Percentiles rank a stretch among this genome's conserved stretches.
phyloP scores from a whole-genome alignment of 306 rosid species.

The Hylodesmum podocarpum region DNA sequence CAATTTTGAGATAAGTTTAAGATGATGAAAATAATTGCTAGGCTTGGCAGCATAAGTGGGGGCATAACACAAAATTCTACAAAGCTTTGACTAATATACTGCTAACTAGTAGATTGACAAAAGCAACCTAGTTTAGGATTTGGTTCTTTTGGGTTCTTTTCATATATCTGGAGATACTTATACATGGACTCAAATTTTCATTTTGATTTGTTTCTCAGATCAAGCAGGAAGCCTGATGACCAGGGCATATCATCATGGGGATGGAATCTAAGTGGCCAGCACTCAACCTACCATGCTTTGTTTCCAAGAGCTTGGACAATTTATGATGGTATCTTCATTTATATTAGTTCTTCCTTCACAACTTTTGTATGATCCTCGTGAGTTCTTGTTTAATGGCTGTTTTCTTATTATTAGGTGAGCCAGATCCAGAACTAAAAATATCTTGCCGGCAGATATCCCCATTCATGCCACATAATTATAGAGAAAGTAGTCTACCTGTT shows the following conservation, averaged over 20 bases:
- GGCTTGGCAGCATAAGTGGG: slow-evolving; percentile 16
- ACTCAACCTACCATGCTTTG: slow-evolving; percentile 97
- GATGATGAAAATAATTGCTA: background rate
- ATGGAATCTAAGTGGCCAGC: slow-evolving; percentile 95
- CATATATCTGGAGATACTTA: slow-evolving; percentile 8
- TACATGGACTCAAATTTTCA: slow-evolving; percentile 12
- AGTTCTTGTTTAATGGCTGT: slow-evolving; percentile 22
- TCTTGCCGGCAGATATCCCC: slow-evolving; percentile 99
- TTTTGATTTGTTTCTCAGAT: slow-evolving; percentile 24
- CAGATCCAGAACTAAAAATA: slow-evolving; percentile 92
- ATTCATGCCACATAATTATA: slow-evolving; percentile 89
- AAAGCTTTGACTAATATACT: background rate
- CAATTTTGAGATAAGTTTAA: background rate
- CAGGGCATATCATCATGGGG: slow-evolving; percentile 98
- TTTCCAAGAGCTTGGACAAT: slow-evolving; percentile 99
- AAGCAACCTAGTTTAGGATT: background rate
- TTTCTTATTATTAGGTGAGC: slow-evolving; percentile 68
- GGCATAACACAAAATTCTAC: background rate
- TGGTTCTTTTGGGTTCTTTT: slow-evolving; percentile 9
- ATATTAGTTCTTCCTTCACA: slow-evolving; percentile 17
- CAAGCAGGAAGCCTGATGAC: slow-evolving; percentile 68
- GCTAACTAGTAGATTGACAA: background rate
- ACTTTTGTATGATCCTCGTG: background rate
- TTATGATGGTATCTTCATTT: slow-evolving; percentile 77
- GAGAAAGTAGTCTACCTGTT: slow-evolving; percentile 93